phyloP scores from a whole-genome alignment of 2,329 filamentous ascomycete species.

The Fusarium sp. region DNA sequence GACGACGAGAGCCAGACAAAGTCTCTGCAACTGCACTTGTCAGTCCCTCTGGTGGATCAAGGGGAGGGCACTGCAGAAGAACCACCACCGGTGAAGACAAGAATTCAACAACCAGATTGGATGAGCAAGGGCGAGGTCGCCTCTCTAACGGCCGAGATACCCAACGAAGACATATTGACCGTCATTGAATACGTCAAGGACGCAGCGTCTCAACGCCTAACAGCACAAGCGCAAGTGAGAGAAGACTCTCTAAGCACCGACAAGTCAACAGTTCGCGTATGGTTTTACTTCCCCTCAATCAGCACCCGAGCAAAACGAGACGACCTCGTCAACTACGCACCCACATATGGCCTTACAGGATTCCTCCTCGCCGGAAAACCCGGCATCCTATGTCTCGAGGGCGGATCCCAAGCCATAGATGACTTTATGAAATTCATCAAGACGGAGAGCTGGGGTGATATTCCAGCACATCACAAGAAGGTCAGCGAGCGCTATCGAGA shows the following conservation, averaged over 20 bases:
- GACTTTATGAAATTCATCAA: slow-evolving; percentile 72
- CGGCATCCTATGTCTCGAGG: slow-evolving; percentile 64
- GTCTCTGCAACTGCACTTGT: slow-evolving; percentile 48
- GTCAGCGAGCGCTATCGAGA: slow-evolving; percentile 67
- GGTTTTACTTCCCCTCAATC: slow-evolving; percentile 73
- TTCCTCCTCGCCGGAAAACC: slow-evolving; percentile 71
- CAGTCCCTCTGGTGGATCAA: slow-evolving; percentile 45
- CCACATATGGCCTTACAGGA: slow-evolving; percentile 63
- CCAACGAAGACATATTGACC: slow-evolving; percentile 56
- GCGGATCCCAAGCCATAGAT: slow-evolving; percentile 59
- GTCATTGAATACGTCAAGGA: slow-evolving; percentile 58
- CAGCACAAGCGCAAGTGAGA: slow-evolving; percentile 23
- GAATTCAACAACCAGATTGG: slow-evolving; percentile 62
- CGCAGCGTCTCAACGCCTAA: slow-evolving; percentile 45
- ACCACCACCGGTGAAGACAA: slow-evolving; percentile 53
- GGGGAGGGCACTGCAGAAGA: slow-evolving; percentile 38
- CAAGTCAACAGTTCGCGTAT: slow-evolving; percentile 59
- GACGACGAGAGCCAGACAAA: slow-evolving; percentile 18
- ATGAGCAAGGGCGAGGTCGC: slow-evolving; percentile 60
- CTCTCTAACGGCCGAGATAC: slow-evolving; percentile 51
- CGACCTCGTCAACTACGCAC: slow-evolving; percentile 65
- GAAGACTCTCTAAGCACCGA: not conserved
- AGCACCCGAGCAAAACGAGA: slow-evolving; percentile 68
- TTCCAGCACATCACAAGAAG: slow-evolving; percentile 70
- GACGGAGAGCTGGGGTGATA: slow-evolving; percentile 71